Base-by-base conservation (phyloP, 1,284 basidiomycete genomes). In the Coniferiporia weirii region DNA sequence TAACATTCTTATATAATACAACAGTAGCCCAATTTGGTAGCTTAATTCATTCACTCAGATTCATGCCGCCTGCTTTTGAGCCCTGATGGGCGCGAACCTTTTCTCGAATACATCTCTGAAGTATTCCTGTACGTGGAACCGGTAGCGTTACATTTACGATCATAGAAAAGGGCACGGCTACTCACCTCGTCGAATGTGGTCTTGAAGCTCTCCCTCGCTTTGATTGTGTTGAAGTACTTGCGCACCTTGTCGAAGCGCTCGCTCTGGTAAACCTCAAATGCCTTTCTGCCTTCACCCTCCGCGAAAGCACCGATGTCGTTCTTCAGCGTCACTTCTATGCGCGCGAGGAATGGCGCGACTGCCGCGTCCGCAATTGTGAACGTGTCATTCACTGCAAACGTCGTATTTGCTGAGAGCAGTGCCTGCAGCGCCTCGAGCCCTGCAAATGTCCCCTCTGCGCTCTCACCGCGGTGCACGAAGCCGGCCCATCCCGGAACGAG, bases 121-220 rank as follows among this genome's bases (percentile, higher is more conserved):
- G 22, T 52, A 52, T 12, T 38, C 34, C 51, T 52, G 34, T 15
- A 38, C n/a, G 27, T 5, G 27, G 13, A 6, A 35, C 22, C 8
- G 27, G 27, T n/a, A 8, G 17, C 22, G 17, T 51, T 51, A 32
- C 6, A 36, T 32, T 13, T 4, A 10, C 27, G 19, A 20, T 10
- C 27, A 27, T 27, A 27, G 5, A 32, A 34, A n/a, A 9, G 9
- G 13, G 4, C 27, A 10, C 49, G 17, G 22, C 17, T 13, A 71
- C 73, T 53, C 56, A 79, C 78, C 61, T 72, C 66, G 54, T 78
- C 70, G 60, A 76, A 76, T 1, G 78, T 80, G 47, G 70, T 69
- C 66, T 79, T 77, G 66, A 78, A 79, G 60, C 78, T 82, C 36
- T 76, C 72, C 60, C 81, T 73, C 46, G 66, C 73, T 65, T 75